phyloP scores from a whole-genome alignment of 2,329 filamentous ascomycete genomes.

The Leptodontidium sp. region DNA sequence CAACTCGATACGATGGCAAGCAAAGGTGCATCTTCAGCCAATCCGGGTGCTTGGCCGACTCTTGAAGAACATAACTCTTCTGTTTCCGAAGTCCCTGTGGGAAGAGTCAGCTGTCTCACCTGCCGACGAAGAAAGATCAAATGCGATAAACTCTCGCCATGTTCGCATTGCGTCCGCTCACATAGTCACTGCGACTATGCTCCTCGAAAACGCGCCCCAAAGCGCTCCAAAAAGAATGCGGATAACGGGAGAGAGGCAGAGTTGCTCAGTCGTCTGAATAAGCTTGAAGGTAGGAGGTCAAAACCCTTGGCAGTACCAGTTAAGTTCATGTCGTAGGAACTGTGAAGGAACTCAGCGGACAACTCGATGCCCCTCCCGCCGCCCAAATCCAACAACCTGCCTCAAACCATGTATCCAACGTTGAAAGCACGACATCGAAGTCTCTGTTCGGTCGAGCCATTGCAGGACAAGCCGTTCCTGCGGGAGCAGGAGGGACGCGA shows the following conservation, averaged over 20 bases:
- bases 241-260: conserved; percentile 11
- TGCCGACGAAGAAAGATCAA: conserved; percentile 12
- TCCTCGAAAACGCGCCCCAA: conserved; percentile 17
- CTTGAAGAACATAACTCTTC: too few relatives aligned
- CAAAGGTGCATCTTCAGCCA: too few relatives aligned
- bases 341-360: conserved; percentile 12
- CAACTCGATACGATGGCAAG: too few relatives aligned
- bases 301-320: neutral
- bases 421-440: neutral
- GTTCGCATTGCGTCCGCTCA: conserved; percentile 7
- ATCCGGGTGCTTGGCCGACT: too few relatives aligned
- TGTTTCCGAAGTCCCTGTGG: too few relatives aligned
- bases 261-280: conserved; percentile 16
- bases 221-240: conserved; percentile 1
- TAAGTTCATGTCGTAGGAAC: neutral
- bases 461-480: neutral
- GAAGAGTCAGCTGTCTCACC: conserved; percentile 12
- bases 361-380: neutral
- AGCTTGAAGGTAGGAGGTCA: conserved; percentile 1
- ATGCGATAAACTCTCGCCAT: conserved; percentile 20
- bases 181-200: conserved; percentile 17
- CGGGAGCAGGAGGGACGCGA: neutral
- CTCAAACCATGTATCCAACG: neutral
- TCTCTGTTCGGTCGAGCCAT: neutral
- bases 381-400: too few relatives aligned